These are phyloP conservation scores for Apodospora peruviana DNA, from an alignment of 495 filamentous ascomycete species.

Conservation along the genomic window DNA sequence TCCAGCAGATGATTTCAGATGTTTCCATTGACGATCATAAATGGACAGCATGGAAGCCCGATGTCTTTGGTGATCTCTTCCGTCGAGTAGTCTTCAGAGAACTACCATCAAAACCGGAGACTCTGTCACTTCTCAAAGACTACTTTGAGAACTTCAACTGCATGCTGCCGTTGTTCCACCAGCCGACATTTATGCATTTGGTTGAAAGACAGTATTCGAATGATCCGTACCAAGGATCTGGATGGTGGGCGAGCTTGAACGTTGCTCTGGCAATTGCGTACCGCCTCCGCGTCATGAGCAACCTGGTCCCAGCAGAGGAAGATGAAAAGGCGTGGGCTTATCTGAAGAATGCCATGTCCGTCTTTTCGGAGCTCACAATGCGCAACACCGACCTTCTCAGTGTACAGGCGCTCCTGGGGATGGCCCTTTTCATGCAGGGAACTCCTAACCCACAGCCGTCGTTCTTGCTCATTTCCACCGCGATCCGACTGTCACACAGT, in stretches of 20 bases:
- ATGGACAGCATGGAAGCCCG: conserved; percentile 94
- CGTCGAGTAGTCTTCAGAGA: conserved; percentile 74
- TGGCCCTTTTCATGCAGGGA: conserved; percentile 93
- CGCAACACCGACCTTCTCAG: conserved; percentile 92
- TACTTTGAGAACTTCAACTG: conserved; percentile 98
- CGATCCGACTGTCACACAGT: conserved; percentile 85
- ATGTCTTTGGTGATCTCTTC: conserved; percentile 93
- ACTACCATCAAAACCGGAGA: conserved; percentile 75
- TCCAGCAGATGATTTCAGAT: conserved; percentile 91
- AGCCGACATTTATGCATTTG: conserved; percentile 95
- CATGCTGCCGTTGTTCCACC: conserved; percentile 96
- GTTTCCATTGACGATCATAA: conserved; percentile 80
- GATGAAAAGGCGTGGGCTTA: conserved; percentile 92
- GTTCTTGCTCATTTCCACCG: conserved; percentile 88
- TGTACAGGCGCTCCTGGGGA: conserved; percentile 93
- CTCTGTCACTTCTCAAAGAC: conserved; percentile 77
- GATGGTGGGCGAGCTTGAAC: conserved; percentile 98
- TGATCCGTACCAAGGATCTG: conserved; percentile 91
- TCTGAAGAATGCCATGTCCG: conserved; percentile 92
- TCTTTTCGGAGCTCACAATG: conserved; percentile 87
- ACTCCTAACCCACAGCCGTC: conserved; percentile 95
- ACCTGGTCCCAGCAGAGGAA: conserved; percentile 81
- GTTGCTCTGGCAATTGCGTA: conserved; percentile 89
- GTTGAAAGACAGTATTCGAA: conserved; percentile 88
- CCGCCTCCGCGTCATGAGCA: conserved; percentile 90